Evolutionary conservation across 169 alveolate species (phyloP), one percentile per base, ranked within the genome.

Genomic region (Plasmodium ovale): DNA sequence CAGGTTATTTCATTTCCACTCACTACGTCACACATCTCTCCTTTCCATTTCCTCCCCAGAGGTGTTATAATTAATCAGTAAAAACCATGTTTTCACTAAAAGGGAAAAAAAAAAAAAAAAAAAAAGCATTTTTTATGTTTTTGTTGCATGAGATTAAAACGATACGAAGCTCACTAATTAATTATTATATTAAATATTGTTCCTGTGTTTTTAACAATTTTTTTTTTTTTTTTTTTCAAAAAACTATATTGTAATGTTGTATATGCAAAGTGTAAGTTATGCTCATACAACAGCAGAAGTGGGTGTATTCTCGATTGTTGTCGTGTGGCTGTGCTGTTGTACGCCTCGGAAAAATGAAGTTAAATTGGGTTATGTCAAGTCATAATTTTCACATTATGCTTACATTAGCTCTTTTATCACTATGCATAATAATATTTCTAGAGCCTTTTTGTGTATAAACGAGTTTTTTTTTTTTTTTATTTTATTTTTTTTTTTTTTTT

Each of bases 391-490:
- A n/a, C n/a, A n/a, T n/a, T n/a, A n/a, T n/a, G n/a, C n/a, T n/a
- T n/a, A n/a, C n/a, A n/a, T n/a, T n/a, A n/a, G n/a, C n/a, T n/a
- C n/a, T 29, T 62, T 62, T 62, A 16, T 19, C 27, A 29, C 19
- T 29, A 29, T n/a, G 71, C 71, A 62, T 62, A 62, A 37, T 37
- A 9, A 59, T 59, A 12, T 23, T 37, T 21, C 58, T 37, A 37
- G 59, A 19, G 21, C 23, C 27, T 49, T 49, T 70, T 49, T 70
- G 51, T 60, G 73, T 74, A 62, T 51, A 60, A 60, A 62, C 74
- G 23, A 37, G 21, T 1, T 7, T 39, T 12, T 39, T 58, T 16
- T n/a, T 16, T 23, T 53, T 16, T 73, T 73, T 14, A 39, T 73
- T 71, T 71, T 49, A 47, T 19, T 27, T 44, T 47, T 42, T 68